Percentiles rank a stretch among this genome's conserved stretches.
Evolutionary conservation across 768 basidiomycete genomes (phyloP).

Genomic region (Podaxis rugospora): DNA sequence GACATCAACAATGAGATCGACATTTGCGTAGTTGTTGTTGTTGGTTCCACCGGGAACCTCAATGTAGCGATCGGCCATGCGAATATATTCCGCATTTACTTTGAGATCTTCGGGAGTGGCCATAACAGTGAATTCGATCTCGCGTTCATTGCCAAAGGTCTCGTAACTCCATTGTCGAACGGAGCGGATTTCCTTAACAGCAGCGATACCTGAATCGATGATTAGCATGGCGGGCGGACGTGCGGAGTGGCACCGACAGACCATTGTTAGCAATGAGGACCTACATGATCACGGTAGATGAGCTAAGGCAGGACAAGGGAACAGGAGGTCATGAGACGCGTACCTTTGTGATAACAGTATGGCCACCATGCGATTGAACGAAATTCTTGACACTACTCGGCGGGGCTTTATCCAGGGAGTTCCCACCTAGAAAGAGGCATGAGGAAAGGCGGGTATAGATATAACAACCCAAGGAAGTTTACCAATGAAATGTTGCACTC

Average conservation of each 20-base stretch:
- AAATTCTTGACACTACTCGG: constrained; percentile 83
- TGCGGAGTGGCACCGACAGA: constrained; percentile 23
- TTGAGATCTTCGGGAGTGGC: constrained; percentile 98
- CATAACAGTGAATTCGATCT: constrained; percentile 99
- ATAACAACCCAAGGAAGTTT: constrained; percentile 11
- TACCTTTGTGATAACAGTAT: constrained; percentile 98
- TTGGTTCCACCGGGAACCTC: constrained; percentile 98
- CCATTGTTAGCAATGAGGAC: constrained; percentile 99
- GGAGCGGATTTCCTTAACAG: constrained; percentile 98
- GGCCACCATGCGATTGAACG: constrained; percentile 86
- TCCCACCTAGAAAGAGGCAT: constrained; percentile 65
- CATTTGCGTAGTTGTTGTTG: constrained; percentile 99
- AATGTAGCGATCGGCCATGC: constrained; percentile 99
- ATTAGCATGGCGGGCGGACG: constrained; percentile 16
- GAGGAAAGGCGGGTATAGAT: constrained; percentile 10
- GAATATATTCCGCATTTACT: constrained; percentile 99
- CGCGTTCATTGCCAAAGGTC: constrained; percentile 94
- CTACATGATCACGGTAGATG: constrained; percentile 34
- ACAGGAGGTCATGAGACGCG: constrained; percentile 15
- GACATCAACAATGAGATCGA: constrained; percentile 97
- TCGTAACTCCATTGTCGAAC: constrained; percentile 99
- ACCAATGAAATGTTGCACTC: constrained; percentile 54
- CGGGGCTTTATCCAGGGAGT: constrained; percentile 81
- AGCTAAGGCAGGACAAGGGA: background rate
- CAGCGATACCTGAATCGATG: constrained; percentile 77